Evolutionary conservation across 148 eudicot genomes (phyloP), one percentile per base, ranked within the genome.

Genomic region (Polygonum aviculare): DNA sequence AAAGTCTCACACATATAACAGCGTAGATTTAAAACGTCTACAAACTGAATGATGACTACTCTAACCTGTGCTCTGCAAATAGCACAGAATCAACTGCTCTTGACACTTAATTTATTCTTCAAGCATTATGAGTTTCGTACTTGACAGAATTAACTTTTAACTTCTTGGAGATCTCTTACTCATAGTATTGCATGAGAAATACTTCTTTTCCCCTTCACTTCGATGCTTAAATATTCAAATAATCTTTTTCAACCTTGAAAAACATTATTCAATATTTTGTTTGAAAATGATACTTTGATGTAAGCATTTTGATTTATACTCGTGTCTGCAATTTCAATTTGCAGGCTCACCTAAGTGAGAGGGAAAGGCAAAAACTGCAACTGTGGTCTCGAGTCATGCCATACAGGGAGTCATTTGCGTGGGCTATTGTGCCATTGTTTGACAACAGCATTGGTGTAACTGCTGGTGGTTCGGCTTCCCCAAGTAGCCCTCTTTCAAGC

Each of bases 371-470:
- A 81, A 95, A 93, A 76, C 87, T 95, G 75, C 99, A 93, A 85
- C 93, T 91, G 52, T 95, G 99, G 99, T 95, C 98, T 60, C 89
- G 91, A 55, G 88, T 95, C 78, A 91, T 95, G 99, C 97, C 99
- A 72, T 90, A 90, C 84, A 89, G 97, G 71, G 99, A 93, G 84
- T 84, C 99, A 35, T 95, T 95, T 80, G 89, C 98, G n/a, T 95
- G 97, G 99, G 98, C 98, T 52, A 88, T 93, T 67, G 93, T 95
- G 76, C 99, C 99, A 81, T 81, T 95, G 74, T 95, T 95, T 74
- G 99, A 95, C 77, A 91, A 86, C 78, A 90, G 79, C 81, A 82
- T 85, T 55, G 82, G 87, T 84, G 88, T 86, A 71, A 85, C 88
- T 40, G 77, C 92, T 82, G 97, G 90, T 75, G 99, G 97, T 21